Evolutionary conservation across 352 stramenopile species (phyloP).

Genomic region (Blastocystis hominis): DNA sequence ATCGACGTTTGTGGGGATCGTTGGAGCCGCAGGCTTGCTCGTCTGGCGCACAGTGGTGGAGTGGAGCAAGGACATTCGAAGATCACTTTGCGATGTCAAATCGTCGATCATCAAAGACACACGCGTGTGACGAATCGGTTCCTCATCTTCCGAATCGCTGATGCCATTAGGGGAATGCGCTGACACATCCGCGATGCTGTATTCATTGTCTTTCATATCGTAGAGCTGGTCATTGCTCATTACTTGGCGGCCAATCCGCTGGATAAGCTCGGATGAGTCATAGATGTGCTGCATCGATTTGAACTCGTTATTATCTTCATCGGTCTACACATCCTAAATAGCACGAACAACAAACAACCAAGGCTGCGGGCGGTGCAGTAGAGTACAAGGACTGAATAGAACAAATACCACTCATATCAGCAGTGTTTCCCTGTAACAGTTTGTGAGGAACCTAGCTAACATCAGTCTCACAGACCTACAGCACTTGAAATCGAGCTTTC

Average conservation of each 20-base stretch:
- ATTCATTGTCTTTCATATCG: neutral
- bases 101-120: conserved; percentile 12
- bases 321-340: neutral
- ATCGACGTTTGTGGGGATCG: neutral
- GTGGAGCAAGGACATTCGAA: neutral
- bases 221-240: neutral
- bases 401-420: neutral
- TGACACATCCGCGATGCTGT: neutral
- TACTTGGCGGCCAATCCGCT: neutral
- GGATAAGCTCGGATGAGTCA: neutral
- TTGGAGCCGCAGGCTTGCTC: neutral
- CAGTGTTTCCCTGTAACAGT: neutral
- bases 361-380: neutral
- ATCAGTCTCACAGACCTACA: neutral
- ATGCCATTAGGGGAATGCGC: neutral
- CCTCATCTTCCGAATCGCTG: neutral
- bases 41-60: neutral
- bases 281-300: neutral
- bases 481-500: neutral
- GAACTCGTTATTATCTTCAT: neutral
- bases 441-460: neutral
- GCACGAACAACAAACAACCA: neutral
- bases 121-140: neutral
- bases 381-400: neutral
- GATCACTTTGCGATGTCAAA: neutral